Conservation (phyloP, 164 flowering plant genomes). For the Magnolia changhungtana region DNA sequence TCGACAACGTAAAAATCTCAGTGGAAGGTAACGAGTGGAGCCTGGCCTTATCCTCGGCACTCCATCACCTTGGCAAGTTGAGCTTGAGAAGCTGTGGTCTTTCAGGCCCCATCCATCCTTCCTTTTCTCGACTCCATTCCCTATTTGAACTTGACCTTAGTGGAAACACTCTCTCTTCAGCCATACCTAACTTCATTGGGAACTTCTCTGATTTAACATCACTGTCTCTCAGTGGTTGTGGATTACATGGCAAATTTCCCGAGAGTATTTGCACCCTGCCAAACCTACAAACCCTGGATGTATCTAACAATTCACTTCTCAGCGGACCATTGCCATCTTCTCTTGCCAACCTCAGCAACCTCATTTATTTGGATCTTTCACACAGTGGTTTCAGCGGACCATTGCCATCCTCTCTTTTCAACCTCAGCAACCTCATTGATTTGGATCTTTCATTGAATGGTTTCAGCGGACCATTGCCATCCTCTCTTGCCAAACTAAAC, state of each 20-base stretch:
- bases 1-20: constrained; percentile 36
- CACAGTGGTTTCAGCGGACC: background rate
- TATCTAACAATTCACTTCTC: background rate
- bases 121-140: background rate
- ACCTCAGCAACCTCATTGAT: background rate
- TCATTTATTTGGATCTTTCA: background rate
- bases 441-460: background rate
- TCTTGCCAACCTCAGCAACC: background rate
- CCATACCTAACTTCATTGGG: background rate
- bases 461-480: constrained; percentile 8
- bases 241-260: too few relatives aligned
- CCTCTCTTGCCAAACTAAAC: background rate
- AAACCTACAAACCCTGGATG: background rate
- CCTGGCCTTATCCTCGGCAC: constrained; percentile 26
- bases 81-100: constrained; percentile 2
- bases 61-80: constrained; percentile 29
- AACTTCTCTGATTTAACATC: too few relatives aligned
- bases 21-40: constrained; percentile 19
- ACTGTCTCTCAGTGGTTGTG: too few relatives aligned
- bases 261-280: background rate
- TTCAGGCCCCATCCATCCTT: too few relatives aligned
- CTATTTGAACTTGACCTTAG: background rate
- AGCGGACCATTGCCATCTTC: too few relatives aligned
- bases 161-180: constrained; percentile 10
- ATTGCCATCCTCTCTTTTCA: background rate